Conservation (phyloP, 1,284 basidiomycete species). For the Schizophyllum amplum region DNA sequence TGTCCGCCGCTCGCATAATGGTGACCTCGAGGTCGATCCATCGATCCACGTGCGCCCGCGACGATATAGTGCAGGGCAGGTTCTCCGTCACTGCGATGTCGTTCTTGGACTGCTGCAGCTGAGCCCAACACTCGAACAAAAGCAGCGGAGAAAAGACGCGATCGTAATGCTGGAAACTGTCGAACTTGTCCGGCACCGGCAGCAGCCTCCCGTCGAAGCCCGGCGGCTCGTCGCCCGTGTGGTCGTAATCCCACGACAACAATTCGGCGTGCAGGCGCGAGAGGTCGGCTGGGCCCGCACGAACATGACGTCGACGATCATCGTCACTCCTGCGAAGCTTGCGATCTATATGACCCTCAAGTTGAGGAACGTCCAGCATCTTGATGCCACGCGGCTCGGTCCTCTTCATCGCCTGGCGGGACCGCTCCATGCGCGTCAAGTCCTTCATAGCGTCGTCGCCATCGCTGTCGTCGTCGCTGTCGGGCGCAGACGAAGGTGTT, state of each 20-base stretch:
- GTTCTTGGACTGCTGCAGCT: constrained; percentile 74
- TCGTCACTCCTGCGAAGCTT: constrained; percentile 50
- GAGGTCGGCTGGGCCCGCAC: constrained; percentile 52
- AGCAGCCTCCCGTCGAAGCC: constrained; percentile 27
- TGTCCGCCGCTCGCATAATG: constrained; percentile 42
- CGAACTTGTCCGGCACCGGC: constrained; percentile 62
- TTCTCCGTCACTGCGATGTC: constrained; percentile 32
- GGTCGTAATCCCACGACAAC: constrained; percentile 82
- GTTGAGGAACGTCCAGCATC: constrained; percentile 51
- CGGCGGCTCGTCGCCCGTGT: constrained; percentile 56
- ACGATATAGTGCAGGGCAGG: constrained; percentile 47
- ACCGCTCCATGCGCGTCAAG: constrained; percentile 57
- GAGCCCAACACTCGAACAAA: constrained; percentile 88
- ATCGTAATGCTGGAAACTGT: constrained; percentile 62
- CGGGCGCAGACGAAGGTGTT: constrained; percentile 5
- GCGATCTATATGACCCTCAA: constrained; percentile 31
- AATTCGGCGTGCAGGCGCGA: constrained; percentile 74
- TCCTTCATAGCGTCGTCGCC: constrained; percentile 56
- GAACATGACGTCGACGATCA: constrained; percentile 53
- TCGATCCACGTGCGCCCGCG: constrained; percentile 60
- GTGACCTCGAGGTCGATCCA: constrained; percentile 69
- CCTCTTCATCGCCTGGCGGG: constrained; percentile 40
- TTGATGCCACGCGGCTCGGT: constrained; percentile 63
- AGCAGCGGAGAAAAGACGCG: constrained; percentile 82
- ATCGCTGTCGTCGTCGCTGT: constrained; percentile 24